phyloP scores from a whole-genome alignment of 345 rosid species.

The Sisymbrium irio region DNA sequence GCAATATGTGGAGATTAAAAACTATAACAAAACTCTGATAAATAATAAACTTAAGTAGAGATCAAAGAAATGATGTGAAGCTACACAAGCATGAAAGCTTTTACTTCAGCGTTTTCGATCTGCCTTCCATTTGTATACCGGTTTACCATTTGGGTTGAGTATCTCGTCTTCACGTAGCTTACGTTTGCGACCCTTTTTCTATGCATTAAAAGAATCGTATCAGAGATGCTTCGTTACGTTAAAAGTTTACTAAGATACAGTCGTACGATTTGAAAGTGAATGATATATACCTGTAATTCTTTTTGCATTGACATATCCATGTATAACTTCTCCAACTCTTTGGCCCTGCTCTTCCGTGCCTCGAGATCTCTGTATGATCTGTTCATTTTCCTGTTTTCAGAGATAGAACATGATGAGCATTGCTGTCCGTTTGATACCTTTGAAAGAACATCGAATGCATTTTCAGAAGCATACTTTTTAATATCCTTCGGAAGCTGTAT shows the following conservation, averaged over 20 bases:
- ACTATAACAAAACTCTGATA: background rate
- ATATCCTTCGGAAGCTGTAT: constrained; percentile 51
- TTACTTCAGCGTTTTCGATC: constrained; percentile 72
- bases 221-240: constrained; percentile 19
- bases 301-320: constrained; percentile 72
- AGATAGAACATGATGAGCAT: background rate
- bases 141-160: constrained; percentile 51
- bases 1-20: background rate
- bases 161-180: constrained; percentile 78
- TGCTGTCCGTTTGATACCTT: background rate
- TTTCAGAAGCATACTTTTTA: constrained; percentile 44
- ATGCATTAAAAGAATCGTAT: constrained; percentile 1
- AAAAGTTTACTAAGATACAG: background rate
- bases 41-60: constrained; percentile 7
- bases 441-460: background rate
- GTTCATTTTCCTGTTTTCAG: constrained; percentile 52
- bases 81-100: constrained; percentile 16
- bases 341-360: constrained; percentile 61
- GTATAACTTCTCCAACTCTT: constrained; percentile 66
- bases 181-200: constrained; percentile 82
- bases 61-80: constrained; percentile 4
- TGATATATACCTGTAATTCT: constrained; percentile 65
- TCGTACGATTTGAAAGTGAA: background rate
- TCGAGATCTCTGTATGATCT: constrained; percentile 74
- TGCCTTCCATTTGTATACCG: constrained; percentile 70